Base-by-base conservation (phyloP, 2,329 filamentous ascomycete species). In the Lecanosticta acicola region DNA sequence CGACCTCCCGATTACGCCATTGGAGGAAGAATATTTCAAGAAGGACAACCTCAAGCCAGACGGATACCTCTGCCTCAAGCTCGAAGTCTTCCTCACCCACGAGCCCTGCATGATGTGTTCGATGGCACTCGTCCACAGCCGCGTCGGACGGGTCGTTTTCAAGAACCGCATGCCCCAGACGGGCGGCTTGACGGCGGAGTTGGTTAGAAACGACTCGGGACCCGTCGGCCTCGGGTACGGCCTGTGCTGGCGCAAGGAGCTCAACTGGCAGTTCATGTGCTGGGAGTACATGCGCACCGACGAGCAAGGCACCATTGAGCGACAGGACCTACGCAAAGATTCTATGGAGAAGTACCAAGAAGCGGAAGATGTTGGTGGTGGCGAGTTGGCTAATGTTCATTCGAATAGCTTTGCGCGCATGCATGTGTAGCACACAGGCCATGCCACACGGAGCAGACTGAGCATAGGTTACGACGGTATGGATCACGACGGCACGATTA, bases 81-180 rank as follows among this genome's bases (percentile, higher is more conserved):
- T 98, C 21, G 91, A 97, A 67, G 79, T 98, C 46, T 97, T 96
- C 69, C 75, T 94, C 50, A 95, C 90, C 2, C 90, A 97, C 62
- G 93, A 98, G 69, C 93, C 93, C 3, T 98, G 93, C 64, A 79
- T 94, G 49, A 94, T 94, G 79, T 98, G 93, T 69, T 88, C 86
- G 29, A 97, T 97, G 93, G 93, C 87, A 1, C 85, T 97, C 57
- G 75, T 97, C 17, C 90, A 97, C 64, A 96, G 91, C 7, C 81
- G 93, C 41, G 95, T 98, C 76, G 83, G 87, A 36, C 83, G 85
- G 43, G 85, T 90, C 41, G 77, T 94, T 32, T 94, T 95, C 68
- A 81, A 80, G 53, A 76, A 82, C 51, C 79, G 86, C 45, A 93
- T 94, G 85, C 77, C 79, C 38, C 71, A 80, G 53, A 94, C 86